Conservation (phyloP, 345 rosid species). For the Citrus trifoliata region DNA sequence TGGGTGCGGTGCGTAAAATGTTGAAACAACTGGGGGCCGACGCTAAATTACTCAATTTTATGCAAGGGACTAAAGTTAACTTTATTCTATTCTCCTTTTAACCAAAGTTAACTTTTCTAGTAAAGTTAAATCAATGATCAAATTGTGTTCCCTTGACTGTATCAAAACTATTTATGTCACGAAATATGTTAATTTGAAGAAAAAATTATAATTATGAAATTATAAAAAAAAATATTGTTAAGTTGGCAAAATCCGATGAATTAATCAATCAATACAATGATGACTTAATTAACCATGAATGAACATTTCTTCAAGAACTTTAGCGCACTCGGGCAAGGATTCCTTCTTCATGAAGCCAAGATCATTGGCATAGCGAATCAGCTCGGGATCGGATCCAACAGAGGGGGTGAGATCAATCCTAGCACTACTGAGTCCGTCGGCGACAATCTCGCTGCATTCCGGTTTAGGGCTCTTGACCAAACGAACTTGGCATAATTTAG, state of each 20-base stretch:
- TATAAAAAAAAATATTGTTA: no score
- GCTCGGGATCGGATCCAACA: slow-evolving; percentile 6
- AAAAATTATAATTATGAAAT: no score
- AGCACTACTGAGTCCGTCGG: slow-evolving; percentile 3
- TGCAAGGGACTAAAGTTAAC: slow-evolving; percentile 6
- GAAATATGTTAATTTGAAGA: no score
- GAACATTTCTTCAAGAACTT: slow-evolving; percentile 24
- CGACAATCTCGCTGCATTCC: slow-evolving; percentile 21
- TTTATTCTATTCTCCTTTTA: slow-evolving; percentile 10
- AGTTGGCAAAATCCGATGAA: background rate
- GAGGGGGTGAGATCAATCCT: slow-evolving; percentile 20
- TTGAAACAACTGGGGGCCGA: no score
- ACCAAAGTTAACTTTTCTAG: no score
- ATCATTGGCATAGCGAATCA: slow-evolving; percentile 18
- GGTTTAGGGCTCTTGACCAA: slow-evolving; percentile 10
- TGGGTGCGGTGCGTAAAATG: no score
- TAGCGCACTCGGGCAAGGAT: slow-evolving; percentile 9
- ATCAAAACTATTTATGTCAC: no score
- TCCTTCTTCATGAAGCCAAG: slow-evolving; percentile 31
- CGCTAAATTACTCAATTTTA: background rate
- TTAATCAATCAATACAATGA: background rate
- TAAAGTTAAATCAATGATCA: no score
- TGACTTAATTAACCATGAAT: background rate
- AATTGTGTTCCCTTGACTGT: no score
- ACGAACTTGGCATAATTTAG: slow-evolving; percentile 30